Conservation (phyloP, 2,329 filamentous ascomycete genomes). For the Hypoxylon sp. region DNA sequence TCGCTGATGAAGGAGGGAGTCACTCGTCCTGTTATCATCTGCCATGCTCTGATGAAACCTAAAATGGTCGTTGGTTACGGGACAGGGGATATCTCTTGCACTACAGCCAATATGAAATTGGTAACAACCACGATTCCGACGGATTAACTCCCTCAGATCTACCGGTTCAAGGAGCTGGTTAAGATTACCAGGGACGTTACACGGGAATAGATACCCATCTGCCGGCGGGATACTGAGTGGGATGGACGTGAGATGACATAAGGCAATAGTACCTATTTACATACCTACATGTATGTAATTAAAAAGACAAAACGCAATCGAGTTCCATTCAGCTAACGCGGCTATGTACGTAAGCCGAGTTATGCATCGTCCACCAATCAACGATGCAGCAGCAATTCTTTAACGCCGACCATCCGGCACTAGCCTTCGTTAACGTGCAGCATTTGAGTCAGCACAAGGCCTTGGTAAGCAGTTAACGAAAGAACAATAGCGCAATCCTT, state of each 20-base stretch:
- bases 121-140: not conserved
- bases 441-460: not conserved
- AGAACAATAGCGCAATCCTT: constrained; percentile 1
- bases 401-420: constrained; percentile 1
- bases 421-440: constrained; percentile 1
- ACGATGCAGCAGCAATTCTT: not conserved
- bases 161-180: too few species aligned
- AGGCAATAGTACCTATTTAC: not conserved
- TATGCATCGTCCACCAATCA: constrained; percentile 20
- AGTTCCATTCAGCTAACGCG: constrained; percentile 5
- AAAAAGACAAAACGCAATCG: not conserved
- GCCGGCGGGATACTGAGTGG: not conserved
- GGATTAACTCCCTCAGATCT: not conserved
- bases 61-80: not conserved
- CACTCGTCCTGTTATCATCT: not conserved
- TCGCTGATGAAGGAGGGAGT: constrained; percentile 16
- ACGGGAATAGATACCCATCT: not conserved
- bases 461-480: constrained; percentile 7
- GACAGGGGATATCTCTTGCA: not conserved
- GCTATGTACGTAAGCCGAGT: constrained; percentile 23
- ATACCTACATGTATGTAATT: not conserved
- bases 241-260: not conserved
- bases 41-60: constrained; percentile 19
- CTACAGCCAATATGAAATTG: too few species aligned
- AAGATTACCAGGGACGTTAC: not conserved